Base-by-base conservation (phyloP, 2,329 filamentous ascomycete species). In the Dissoconium aciculare region DNA sequence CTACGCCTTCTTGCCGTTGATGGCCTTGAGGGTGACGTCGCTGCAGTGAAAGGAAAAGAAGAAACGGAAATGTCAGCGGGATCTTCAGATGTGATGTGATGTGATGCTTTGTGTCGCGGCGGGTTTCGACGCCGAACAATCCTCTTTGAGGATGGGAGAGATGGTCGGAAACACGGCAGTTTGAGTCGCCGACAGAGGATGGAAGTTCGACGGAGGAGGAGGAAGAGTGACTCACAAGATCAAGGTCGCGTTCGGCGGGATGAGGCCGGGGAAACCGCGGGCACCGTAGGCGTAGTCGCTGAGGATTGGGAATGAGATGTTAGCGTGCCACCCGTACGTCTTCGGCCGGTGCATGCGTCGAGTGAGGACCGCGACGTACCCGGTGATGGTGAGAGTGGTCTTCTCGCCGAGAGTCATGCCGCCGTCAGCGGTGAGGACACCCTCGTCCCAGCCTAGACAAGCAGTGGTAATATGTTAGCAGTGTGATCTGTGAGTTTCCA, bases 381-480 rank as follows among this genome's bases (percentile, higher is more conserved):
- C 66, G 40, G 75, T 69, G 53, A 95, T 94, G 44, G 75, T 78
- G 42, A 98, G 67, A 30, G 72, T 80, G 32, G 83, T 76, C 64
- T 81, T 87, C 69, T 95, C 87, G 54, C 87, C 85, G 36, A 92
- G 64, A 53, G 77, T 76, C 87, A 98, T 94, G 52, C 72, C 64
- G 26, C 44, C 46, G 25, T 52, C 47, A 15, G 46, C 50, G 33
- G 45, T 54, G 30, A 63, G 44, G 31, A 95, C 84, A 43, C 78
- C 85, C 60, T 93, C 59, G 42, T 66, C 63, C 63, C 62, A 64
- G 37, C 62, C 60, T 64, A 39, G 29, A 38, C 30, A 34, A 32
- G 13, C 27, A 27, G n/a, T n/a, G n/a, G n/a, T n/a, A n/a, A n/a
- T n/a, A n/a, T n/a, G n/a, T n/a, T n/a, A n/a, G n/a, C n/a, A n/a